These are phyloP conservation scores for Podila minutissima DNA, from an alignment of 192 early-diverging fungal genomes.

Conservation along the genomic window DNA sequence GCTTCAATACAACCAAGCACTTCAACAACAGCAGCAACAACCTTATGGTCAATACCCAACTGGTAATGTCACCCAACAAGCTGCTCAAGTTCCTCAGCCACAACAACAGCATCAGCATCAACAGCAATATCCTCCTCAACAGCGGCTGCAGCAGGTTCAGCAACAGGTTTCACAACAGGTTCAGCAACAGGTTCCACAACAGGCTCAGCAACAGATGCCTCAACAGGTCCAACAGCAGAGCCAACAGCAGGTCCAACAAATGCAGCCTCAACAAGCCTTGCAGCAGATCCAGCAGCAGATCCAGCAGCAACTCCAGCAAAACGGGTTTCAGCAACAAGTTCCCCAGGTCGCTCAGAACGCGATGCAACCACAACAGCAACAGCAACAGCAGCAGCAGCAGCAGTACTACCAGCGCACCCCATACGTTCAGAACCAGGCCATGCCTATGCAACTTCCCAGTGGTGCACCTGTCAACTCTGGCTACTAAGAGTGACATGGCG, in stretches of 20 bases:
- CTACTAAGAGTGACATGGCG: too few relatives aligned
- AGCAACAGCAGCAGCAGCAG: slow-evolving; percentile 7
- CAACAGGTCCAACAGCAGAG: slow-evolving; percentile 10
- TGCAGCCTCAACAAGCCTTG: background rate
- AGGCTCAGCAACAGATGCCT: background rate
- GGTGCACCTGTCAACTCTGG: too few relatives aligned
- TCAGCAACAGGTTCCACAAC: background rate
- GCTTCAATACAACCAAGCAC: background rate
- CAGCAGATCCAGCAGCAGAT: slow-evolving; percentile 6
- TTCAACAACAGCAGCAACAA: background rate
- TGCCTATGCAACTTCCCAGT: too few relatives aligned
- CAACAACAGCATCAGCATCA: background rate
- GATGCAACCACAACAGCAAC: background rate
- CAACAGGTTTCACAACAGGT: background rate
- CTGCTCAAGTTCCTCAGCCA: background rate
- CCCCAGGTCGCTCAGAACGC: background rate
- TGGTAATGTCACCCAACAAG: background rate
- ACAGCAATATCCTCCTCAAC: background rate
- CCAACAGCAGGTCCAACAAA: slow-evolving; percentile 2
- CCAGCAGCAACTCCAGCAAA: slow-evolving; percentile 2
- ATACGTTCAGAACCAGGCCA: slow-evolving; percentile 5
- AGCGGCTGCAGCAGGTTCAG: background rate
- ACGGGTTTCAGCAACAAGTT: background rate
- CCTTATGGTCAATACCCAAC: background rate
- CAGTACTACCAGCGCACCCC: slow-evolving; percentile 21